These are phyloP conservation scores for Suillus spraguei DNA, from an alignment of 768 basidiomycete species.

Conservation along the genomic window DNA sequence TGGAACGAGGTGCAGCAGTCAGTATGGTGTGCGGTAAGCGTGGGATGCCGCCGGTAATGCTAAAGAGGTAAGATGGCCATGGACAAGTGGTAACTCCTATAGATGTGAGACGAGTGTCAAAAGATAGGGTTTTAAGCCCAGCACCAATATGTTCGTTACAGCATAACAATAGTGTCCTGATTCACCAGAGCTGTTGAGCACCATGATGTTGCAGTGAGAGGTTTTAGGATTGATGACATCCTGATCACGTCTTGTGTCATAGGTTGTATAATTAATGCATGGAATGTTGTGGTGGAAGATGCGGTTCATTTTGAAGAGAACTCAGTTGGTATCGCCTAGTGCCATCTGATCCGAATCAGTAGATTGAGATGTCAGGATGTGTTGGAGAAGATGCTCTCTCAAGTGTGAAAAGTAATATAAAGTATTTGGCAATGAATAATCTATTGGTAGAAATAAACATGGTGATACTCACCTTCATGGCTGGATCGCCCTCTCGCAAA, in stretches of 20 bases:
- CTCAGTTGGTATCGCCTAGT: not conserved
- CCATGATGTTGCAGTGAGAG: slow-evolving; percentile 37
- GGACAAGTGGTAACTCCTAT: too few species aligned
- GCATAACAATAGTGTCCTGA: not conserved
- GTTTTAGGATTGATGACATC: slow-evolving; percentile 41
- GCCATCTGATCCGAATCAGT: not conserved
- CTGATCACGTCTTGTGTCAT: slow-evolving; percentile 38
- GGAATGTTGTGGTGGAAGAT: slow-evolving; percentile 22
- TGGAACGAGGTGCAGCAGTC: too few species aligned
- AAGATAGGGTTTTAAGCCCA: too few species aligned
- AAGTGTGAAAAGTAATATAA: slow-evolving; percentile 10
- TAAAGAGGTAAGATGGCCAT: too few species aligned
- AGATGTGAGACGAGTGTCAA: too few species aligned
- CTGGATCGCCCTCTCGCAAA: slow-evolving; percentile 29
- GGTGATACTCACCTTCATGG: slow-evolving; percentile 16
- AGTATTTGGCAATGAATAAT: slow-evolving; percentile 4
- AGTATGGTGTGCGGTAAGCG: too few species aligned
- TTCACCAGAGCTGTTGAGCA: slow-evolving; percentile 16
- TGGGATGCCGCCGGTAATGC: too few species aligned
- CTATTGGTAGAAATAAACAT: not conserved
- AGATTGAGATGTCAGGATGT: not conserved
- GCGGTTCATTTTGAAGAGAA: slow-evolving; percentile 22
- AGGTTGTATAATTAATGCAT: not conserved
- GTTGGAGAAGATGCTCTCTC: slow-evolving; percentile 13
- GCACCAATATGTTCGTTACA: too few species aligned